These are phyloP conservation scores for Usnea hakonensis DNA, from an alignment of 495 filamentous ascomycete species.

Conservation along the genomic window DNA sequence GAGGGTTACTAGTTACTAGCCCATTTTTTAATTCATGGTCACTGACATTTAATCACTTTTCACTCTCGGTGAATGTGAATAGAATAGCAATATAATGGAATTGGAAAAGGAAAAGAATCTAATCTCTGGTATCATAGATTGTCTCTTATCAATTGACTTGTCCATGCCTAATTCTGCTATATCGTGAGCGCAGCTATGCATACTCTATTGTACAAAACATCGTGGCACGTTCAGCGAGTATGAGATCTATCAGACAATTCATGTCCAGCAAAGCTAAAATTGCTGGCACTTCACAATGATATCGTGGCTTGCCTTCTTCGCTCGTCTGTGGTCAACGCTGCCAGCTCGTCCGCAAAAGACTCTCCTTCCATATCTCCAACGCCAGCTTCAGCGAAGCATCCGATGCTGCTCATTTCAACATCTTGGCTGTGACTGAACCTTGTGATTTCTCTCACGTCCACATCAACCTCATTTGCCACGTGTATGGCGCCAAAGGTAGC, in stretches of 20 bases:
- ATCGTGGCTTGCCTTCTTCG: constrained; percentile 5
- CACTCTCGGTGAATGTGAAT: too few relatives aligned
- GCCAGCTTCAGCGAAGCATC: constrained; percentile 5
- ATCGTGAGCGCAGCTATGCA: not conserved
- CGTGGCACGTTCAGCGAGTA: not conserved
- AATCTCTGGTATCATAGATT: too few relatives aligned
- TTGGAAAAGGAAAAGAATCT: not conserved
- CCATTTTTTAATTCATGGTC: not conserved
- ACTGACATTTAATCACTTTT: not conserved
- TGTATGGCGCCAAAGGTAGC: constrained; percentile 42
- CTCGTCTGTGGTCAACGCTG: constrained; percentile 20
- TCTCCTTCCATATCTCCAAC: constrained; percentile 14
- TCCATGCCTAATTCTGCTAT: not conserved
- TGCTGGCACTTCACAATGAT: not conserved
- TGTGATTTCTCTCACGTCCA: constrained; percentile 37
- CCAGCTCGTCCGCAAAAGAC: constrained; percentile 23
- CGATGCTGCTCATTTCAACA: constrained; percentile 6
- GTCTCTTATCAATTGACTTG: too few relatives aligned
- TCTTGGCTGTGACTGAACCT: not conserved
- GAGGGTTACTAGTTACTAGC: not conserved
- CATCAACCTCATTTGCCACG: constrained; percentile 45
- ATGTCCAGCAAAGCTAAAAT: not conserved
- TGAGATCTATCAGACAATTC: not conserved
- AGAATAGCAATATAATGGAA: not conserved
- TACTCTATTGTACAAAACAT: not conserved